Evolutionary conservation across 768 basidiomycete genomes (phyloP), one percentile per base, ranked within the genome.

Genomic region (Astraeus odoratus): DNA sequence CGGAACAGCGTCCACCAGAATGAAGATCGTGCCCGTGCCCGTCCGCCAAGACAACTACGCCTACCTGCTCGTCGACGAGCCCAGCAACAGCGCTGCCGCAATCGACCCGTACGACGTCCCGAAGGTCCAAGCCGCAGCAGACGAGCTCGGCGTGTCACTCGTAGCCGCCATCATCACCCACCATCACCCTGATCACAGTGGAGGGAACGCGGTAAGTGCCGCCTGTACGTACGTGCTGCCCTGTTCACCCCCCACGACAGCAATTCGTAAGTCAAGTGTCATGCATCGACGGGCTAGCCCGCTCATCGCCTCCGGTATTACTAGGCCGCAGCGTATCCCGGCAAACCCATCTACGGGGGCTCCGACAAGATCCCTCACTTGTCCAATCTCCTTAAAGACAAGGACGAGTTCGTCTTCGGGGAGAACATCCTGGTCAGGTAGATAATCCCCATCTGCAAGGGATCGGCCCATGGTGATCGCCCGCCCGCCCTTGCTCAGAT

Each of bases 151-250:
- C 8, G 83, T 90, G 20, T 60, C 74, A 37, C 73, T 93, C 46
- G 72, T 86, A 27, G 82, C 86, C 31, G 75, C 69, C 19, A 73
- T 98, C 53, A 96, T 91, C 10, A 98, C 95, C 2, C 95, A 96
- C 65, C 90, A 93, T 63, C 94, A 96, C 63, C 56, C 73, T 51
- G 94, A 97, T 67, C 92, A 93, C 61, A 83, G 81, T 52, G 89
- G 88, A 16, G 92, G 92, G 26, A 95, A 94, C 64, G 60, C 80
- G 68, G 88, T 89, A 26, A 49, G 67, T 63, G 27, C 1, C 18
- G 19, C 15, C 30, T 49, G 49, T 51, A 49, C 44, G 51, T 47
- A 50, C 19, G 24, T 19, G 57, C 33, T 47, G 24, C 27, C 34
- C 18, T 45, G 48, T 48, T 19, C 23, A 54, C 39, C 19, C 25